Base-by-base conservation (phyloP, 2,329 filamentous ascomycete species). In the Penicillium sp. region DNA sequence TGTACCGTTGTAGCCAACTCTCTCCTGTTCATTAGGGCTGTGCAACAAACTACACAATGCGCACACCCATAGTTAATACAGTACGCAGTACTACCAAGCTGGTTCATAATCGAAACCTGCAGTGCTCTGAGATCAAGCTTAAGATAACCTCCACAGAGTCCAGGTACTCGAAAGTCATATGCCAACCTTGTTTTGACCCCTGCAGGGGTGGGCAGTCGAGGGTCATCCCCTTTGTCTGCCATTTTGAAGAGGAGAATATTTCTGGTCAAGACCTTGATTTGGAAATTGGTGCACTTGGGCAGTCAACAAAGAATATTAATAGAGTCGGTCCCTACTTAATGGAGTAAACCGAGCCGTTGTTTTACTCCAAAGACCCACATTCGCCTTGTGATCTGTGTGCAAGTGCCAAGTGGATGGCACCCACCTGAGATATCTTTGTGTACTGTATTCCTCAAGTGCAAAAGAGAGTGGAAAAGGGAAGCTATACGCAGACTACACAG, bases 71-170 rank as follows among this genome's bases (percentile, higher is more conserved):
- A 22, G n/a, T n/a, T n/a, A n/a, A n/a, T n/a, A n/a, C n/a, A n/a
- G n/a, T n/a, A n/a, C n/a, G n/a, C n/a, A n/a, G 33, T 42, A 30
- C 31, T 28, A 25, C 8, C 30, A n/a, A 18, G 5, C 45, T 39
- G 18, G 42, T 22, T 22, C 16, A 34, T 13, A 29, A 35, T 33
- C 19, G 30, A 46, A 29, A 46, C 37, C 19, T 41, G 41, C 25
- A 29, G 41, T 29, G 25, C 10, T 25, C 18, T 34, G 31, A 13
- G 13, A 46, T 47, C 46, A 49, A 49, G 46, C 46, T 49, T 49
- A 49, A 43, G 33, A 10, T 6, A 2, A 45, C 16, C 16, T 11
- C n/a, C n/a, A n/a, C n/a, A n/a, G n/a, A n/a, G n/a, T n/a, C n/a
- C 13, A 22, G n/a, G 18, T 41, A 33, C 31, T 22, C 13, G 11